phyloP scores from a whole-genome alignment of 2,329 filamentous ascomycete species.

The Neofusicoccum ribis region DNA sequence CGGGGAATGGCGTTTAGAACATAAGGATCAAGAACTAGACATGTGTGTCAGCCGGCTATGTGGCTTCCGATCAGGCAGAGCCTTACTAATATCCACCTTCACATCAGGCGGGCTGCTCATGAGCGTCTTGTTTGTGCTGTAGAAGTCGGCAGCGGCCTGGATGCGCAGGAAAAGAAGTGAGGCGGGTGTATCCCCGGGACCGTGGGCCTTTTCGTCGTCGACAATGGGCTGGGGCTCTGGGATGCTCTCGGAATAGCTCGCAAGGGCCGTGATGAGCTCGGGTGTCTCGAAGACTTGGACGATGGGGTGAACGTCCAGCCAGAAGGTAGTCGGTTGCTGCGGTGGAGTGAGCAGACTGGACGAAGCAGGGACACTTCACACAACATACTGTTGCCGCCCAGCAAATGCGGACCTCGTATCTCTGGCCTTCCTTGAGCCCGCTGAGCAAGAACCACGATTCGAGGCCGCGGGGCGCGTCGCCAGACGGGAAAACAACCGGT shows the following conservation, averaged over 20 bases:
- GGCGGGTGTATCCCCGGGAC: constrained; percentile 24
- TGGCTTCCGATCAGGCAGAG: not conserved
- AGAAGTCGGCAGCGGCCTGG: constrained; percentile 79
- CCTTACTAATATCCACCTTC: constrained; percentile 66
- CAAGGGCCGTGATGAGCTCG: constrained; percentile 65
- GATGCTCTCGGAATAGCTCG: constrained; percentile 55
- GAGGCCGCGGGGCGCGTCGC: constrained; percentile 54
- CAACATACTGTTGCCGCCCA: constrained; percentile 85
- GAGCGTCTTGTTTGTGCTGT: constrained; percentile 68
- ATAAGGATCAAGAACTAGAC: constrained; percentile 77
- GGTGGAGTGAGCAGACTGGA: constrained; percentile 9
- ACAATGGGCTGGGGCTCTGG: constrained; percentile 22
- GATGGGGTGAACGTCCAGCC: constrained; percentile 65
- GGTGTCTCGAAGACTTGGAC: constrained; percentile 62
- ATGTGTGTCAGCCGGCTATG: constrained; percentile 15
- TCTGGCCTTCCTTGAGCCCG: constrained; percentile 65
- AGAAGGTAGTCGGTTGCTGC: constrained; percentile 85
- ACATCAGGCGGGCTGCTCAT: constrained; percentile 77
- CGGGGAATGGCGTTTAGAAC: constrained; percentile 75
- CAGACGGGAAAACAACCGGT: constrained; percentile 66
- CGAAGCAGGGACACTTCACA: not conserved
- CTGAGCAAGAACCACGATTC: constrained; percentile 80
- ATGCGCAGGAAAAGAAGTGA: constrained; percentile 73
- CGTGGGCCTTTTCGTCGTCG: constrained; percentile 10
- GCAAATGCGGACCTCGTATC: constrained; percentile 90